Percentiles rank a stretch among this genome's conserved stretches.
phyloP scores from a whole-genome alignment of 805 yeast genomes.

The Wickerhamomyces bisporus region DNA sequence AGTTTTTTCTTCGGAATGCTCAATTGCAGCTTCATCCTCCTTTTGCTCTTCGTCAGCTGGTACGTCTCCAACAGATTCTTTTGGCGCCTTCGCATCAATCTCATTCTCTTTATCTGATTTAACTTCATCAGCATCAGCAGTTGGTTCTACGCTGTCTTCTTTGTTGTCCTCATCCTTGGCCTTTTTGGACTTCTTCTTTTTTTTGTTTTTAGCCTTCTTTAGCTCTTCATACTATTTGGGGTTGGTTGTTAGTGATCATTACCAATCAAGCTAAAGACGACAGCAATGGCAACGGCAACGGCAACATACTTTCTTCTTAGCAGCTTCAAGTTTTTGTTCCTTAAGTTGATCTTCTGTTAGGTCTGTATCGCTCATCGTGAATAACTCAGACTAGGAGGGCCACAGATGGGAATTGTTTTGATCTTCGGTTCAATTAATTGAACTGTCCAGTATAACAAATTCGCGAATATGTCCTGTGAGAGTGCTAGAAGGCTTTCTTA shows the following conservation, averaged over 20 bases:
- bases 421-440: too few species aligned
- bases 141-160: slow-evolving; percentile 9
- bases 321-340: slow-evolving; percentile 66
- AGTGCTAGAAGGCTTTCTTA: neutral
- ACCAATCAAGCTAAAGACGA: neutral
- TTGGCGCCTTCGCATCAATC: too few species aligned
- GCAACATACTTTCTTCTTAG: slow-evolving; percentile 52
- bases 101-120: slow-evolving; percentile 5
- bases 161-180: slow-evolving; percentile 12
- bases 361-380: slow-evolving; percentile 21
- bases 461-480: too few species aligned
- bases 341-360: slow-evolving; percentile 33
- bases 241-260: neutral
- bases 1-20: slow-evolving; percentile 7
- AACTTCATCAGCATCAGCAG: slow-evolving; percentile 4
- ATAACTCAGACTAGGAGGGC: neutral
- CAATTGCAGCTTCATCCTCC: slow-evolving; percentile 4
- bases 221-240: slow-evolving; percentile 51
- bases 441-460: too few species aligned
- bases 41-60: slow-evolving; percentile 5
- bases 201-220: slow-evolving; percentile 53
- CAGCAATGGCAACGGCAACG: too few species aligned
- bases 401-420: too few species aligned
- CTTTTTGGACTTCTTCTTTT: slow-evolving; percentile 27
- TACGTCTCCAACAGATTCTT: too few species aligned